Percentiles rank a stretch among this genome's conserved stretches.
Conservation (phyloP, 2,329 filamentous ascomycete species). For the Lojkania enalia region DNA sequence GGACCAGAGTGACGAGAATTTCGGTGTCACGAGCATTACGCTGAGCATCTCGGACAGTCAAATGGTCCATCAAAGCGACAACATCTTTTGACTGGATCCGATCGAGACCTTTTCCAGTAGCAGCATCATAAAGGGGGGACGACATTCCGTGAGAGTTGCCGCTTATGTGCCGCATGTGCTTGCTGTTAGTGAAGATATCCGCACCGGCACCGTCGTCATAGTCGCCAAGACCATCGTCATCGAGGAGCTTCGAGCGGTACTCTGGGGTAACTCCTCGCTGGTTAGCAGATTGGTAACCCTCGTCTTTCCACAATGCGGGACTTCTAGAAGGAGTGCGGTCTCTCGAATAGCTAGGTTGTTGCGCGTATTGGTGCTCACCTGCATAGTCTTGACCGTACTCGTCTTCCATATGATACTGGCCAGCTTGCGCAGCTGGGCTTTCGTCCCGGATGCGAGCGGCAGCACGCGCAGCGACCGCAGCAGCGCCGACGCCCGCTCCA, state of each 20-base stretch:
- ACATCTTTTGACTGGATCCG: constrained; percentile 96
- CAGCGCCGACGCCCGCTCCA: constrained; percentile 54
- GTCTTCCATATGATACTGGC: constrained; percentile 43
- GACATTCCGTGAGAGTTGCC: constrained; percentile 90
- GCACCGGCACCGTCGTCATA: constrained; percentile 53
- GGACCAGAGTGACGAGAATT: constrained; percentile 90
- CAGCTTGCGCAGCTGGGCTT: constrained; percentile 28
- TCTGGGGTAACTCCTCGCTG: constrained; percentile 58
- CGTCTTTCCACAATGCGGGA: constrained; percentile 67
- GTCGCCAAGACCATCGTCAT: constrained; percentile 60
- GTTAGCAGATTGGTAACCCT: constrained; percentile 86
- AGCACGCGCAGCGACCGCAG: constrained; percentile 58
- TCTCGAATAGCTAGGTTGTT: constrained; percentile 32
- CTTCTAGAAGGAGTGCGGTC: constrained; percentile 44
- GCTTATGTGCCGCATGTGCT: constrained; percentile 70
- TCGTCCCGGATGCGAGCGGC: constrained; percentile 46
- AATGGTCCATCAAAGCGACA: constrained; percentile 95
- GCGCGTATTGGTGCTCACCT: constrained; percentile 41
- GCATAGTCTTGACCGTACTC: constrained; percentile 39
- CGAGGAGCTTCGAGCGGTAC: constrained; percentile 52
- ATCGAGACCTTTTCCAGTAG: constrained; percentile 85
- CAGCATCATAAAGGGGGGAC: constrained; percentile 86
- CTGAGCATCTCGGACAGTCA: constrained; percentile 95
- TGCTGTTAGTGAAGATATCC: constrained; percentile 51
- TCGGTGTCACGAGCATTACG: constrained; percentile 95